Percentiles rank a stretch among this genome's conserved stretches.
Conservation (phyloP, 805 yeast species). For the Ogataea angusta region DNA sequence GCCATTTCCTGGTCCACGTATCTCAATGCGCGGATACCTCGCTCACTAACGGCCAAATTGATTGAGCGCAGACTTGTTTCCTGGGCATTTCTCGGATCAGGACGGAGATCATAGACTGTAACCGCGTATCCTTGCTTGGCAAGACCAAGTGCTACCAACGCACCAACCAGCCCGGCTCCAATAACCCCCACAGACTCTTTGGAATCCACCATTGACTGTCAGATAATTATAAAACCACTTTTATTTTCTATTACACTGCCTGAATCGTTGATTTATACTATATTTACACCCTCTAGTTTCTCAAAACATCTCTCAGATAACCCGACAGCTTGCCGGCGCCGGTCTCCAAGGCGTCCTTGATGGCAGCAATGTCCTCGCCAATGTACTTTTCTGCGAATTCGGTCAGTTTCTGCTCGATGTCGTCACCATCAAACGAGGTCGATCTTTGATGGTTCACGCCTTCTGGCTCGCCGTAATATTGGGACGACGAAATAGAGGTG, state of each 20-base stretch:
- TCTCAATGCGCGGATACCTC: conserved; percentile 73
- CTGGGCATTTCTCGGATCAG: conserved; percentile 53
- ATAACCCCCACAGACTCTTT: conserved; percentile 52
- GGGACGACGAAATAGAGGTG: conserved; percentile 83
- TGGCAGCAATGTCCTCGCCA: conserved; percentile 80
- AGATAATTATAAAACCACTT: neutral
- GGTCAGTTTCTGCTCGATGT: conserved; percentile 50
- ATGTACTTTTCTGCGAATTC: conserved; percentile 67
- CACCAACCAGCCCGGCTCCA: conserved; percentile 92
- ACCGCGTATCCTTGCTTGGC: conserved; percentile 70
- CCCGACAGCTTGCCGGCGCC: conserved; percentile 90
- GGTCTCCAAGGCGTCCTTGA: conserved; percentile 88
- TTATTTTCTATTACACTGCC: conserved; percentile 9
- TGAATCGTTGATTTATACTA: conserved; percentile 1
- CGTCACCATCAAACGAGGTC: conserved; percentile 35
- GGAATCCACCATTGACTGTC: conserved; percentile 8
- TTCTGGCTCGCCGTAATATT: conserved; percentile 74
- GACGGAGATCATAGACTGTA: conserved; percentile 65
- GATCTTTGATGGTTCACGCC: conserved; percentile 29
- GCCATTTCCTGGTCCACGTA: conserved; percentile 61
- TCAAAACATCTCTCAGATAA: conserved; percentile 80
- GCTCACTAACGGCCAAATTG: conserved; percentile 80
- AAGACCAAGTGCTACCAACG: conserved; percentile 78
- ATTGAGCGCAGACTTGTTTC: conserved; percentile 55
- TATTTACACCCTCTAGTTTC: conserved; percentile 27